Percentiles rank a stretch among this genome's conserved stretches.
phyloP scores from a whole-genome alignment of 2,329 filamentous ascomycete genomes.

The Arthrobotrys conoides region DNA sequence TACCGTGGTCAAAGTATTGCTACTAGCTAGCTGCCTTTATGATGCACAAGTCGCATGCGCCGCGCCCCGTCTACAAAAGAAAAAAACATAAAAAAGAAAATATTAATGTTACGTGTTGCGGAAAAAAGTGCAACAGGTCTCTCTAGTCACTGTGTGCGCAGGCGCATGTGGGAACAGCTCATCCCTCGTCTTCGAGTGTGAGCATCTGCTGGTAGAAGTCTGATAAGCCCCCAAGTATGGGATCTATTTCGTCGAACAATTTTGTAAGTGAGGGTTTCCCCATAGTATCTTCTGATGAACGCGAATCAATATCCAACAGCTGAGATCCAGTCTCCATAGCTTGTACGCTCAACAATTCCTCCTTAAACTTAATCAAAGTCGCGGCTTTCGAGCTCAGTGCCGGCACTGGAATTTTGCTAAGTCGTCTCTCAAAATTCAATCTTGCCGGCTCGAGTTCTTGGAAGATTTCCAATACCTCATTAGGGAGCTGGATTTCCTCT shows the following conservation, averaged over 20 bases:
- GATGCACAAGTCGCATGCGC: background rate
- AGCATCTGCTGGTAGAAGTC: constrained; percentile 52
- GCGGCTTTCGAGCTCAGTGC: constrained; percentile 37
- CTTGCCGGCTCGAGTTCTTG: constrained; percentile 14
- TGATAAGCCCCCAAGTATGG: constrained; percentile 46
- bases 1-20: background rate
- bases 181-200: constrained; percentile 23
- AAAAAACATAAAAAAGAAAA: background rate
- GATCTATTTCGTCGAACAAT: constrained; percentile 49
- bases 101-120: background rate
- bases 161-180: background rate
- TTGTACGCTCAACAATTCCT: constrained; percentile 24
- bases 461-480: constrained; percentile 31
- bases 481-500: constrained; percentile 43
- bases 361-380: constrained; percentile 43
- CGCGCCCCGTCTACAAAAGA: constrained; percentile 14
- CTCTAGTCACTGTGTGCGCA: constrained; percentile 3
- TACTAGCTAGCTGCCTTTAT: constrained; percentile 9
- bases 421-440: constrained; percentile 13
- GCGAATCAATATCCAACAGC: background rate
- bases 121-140: constrained; percentile 12
- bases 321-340: background rate
- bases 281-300: background rate
- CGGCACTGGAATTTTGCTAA: constrained; percentile 42
- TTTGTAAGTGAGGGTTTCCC: constrained; percentile 17